Base-by-base conservation (phyloP, 2,329 filamentous ascomycete genomes). In the Ceratocystis lukuohia region DNA sequence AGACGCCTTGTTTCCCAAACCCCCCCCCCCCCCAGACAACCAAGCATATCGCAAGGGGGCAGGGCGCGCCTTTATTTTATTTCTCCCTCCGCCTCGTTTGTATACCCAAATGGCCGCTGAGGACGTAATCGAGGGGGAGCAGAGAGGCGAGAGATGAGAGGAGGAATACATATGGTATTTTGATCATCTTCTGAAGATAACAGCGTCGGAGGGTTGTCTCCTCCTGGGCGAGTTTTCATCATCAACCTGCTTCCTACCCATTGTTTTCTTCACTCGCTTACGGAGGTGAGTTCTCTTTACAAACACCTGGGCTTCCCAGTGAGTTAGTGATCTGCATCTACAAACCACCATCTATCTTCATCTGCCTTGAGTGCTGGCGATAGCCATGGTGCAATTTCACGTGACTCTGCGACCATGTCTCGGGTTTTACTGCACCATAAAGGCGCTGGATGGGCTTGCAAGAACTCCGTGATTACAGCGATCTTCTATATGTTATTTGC, bases 241-340 rank as follows among this genome's bases (percentile, higher is more conserved):
- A 33, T n/a, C 25, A 57, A 10, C 33, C 7, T 33, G 53, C 53
- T 57, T 57, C 53, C 25, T 57, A 57, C 53, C 53, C 53, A 57
- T 57, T 57, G 12, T 57, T 57, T 57, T 57, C 53, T 57, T 57
- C 53, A 57, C 53, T 57, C 53, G 53, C 53, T 33, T 57, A 57
- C 28, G 53, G 53, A 57, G 53, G 17, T 22, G 12, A 57, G 15
- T 30, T 17, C 25, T 33, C 28, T 57, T 57, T 57, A 17, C 53
- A 33, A 33, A 57, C 53, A 17, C 25, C 6, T 10, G 53, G 17
- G 28, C 28, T 57, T 17, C 53, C 28, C 28, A 8, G 28, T 57
- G 12, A 6, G 17, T 30, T n/a, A 57, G 22, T 33, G 53, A 57
- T 57, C 53, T 57, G 25, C 53, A 17, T 57, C 53, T 57, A 7